phyloP scores from a whole-genome alignment of 2,329 filamentous ascomycete species.

The Trichoderma oligosporum region DNA sequence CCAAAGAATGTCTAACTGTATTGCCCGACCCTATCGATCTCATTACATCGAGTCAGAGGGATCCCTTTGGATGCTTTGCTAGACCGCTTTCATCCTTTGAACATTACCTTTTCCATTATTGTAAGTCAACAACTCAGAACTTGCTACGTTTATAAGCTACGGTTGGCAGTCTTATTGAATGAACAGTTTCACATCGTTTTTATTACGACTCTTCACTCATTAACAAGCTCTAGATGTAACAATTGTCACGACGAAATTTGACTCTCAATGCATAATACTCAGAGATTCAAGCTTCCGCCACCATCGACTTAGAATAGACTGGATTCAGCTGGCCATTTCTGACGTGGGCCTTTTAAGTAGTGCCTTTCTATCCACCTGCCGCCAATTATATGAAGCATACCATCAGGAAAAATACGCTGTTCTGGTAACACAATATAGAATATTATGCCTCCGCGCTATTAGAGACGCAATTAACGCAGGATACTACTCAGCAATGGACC shows the following conservation, averaged over 20 bases:
- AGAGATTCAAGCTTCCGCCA: not conserved
- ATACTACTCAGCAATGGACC: not conserved
- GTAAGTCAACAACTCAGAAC: not conserved
- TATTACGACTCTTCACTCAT: not conserved
- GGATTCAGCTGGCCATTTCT: not conserved
- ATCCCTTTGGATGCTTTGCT: not conserved
- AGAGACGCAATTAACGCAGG: not conserved
- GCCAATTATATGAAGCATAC: not conserved
- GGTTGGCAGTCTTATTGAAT: not conserved
- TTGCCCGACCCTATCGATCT: not conserved
- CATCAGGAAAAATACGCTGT: not conserved
- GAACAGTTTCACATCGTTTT: rapidly evolving
- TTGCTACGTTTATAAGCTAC: too few relatives aligned
- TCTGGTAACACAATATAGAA: not conserved
- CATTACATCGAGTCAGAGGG: not conserved
- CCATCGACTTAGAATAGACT: not conserved
- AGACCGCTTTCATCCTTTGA: not conserved
- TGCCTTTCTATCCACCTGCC: not conserved
- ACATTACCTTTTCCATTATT: slow-evolving; percentile 1
- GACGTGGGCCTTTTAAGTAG: not conserved
- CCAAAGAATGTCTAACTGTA: too few relatives aligned
- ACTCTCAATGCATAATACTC: not conserved
- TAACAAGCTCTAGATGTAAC: not conserved
- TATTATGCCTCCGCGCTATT: not conserved
- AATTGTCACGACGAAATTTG: not conserved